These are phyloP conservation scores for Erigeron canadensis DNA, from an alignment of 129 eudicot genomes.

Conservation along the genomic window DNA sequence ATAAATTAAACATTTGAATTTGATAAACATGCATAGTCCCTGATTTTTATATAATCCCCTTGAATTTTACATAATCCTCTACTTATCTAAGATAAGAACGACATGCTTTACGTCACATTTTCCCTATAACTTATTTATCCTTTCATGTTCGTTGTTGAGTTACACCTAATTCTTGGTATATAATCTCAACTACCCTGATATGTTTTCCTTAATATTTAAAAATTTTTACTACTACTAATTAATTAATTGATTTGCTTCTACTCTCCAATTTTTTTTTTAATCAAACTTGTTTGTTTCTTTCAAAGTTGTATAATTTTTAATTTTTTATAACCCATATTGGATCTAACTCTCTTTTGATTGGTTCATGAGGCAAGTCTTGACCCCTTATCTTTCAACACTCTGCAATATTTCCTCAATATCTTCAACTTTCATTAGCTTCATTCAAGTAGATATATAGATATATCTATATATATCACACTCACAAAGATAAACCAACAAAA, in stretches of 20 bases:
- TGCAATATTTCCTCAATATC: slow-evolving; percentile 1
- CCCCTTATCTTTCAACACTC: not conserved
- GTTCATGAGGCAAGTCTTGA: not conserved
- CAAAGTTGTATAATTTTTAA: slow-evolving; percentile 9
- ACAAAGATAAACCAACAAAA: not conserved
- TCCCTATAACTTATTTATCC: not conserved
- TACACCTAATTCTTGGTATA: slow-evolving; percentile 38
- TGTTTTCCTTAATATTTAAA: slow-evolving; percentile 15
- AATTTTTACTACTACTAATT: not conserved
- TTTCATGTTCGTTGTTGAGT: slow-evolving; percentile 25
- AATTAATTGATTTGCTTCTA: no score
- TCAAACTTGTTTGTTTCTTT: slow-evolving; percentile 6
- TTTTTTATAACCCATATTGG: slow-evolving; percentile 23
- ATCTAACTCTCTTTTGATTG: slow-evolving; percentile 27
- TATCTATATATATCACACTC: not conserved
- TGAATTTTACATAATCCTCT: no score
- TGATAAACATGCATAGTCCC: no score
- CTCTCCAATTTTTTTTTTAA: no score
- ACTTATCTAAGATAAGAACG: no score
- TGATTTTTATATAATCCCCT: no score
- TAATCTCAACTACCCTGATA: slow-evolving; percentile 34
- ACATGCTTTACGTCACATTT: no score
- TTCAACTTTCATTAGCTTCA: not conserved
- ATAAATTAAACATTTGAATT: no score
- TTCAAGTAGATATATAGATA: not conserved